phyloP scores from a whole-genome alignment of 805 yeast species.

The Candida manassasensis region DNA sequence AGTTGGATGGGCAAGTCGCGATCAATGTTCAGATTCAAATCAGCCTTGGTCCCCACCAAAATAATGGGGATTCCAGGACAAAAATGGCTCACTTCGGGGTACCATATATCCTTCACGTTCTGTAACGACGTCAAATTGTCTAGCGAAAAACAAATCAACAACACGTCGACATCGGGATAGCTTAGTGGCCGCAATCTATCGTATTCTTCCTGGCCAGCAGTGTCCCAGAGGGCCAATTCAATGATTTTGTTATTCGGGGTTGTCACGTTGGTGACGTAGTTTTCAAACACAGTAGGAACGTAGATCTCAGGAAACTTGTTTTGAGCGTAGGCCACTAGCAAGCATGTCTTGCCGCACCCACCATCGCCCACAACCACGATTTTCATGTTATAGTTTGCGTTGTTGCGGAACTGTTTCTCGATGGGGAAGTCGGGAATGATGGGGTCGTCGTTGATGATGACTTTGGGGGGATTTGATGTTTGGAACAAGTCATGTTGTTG shows the following conservation, averaged over 20 bases:
- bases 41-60: conserved; percentile 80
- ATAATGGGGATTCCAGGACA: conserved; percentile 77
- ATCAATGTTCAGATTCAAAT: conserved; percentile 39
- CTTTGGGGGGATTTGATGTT: conserved; percentile 18
- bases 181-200: conserved; percentile 74
- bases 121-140: conserved; percentile 59
- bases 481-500: conserved; percentile 21
- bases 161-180: conserved; percentile 73
- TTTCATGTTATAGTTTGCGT: conserved; percentile 36
- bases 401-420: conserved; percentile 20
- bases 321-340: conserved; percentile 62
- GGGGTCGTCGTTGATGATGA: conserved; percentile 34
- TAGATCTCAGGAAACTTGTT: conserved; percentile 67
- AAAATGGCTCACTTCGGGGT: conserved; percentile 78
- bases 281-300: conserved; percentile 82
- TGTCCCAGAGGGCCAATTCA: conserved; percentile 80
- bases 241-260: conserved; percentile 71
- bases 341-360: conserved; percentile 85
- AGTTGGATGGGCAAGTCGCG: conserved; percentile 47
- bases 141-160: conserved; percentile 72
- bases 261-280: conserved; percentile 62
- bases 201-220: conserved; percentile 88
- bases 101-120: conserved; percentile 78
- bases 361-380: conserved; percentile 87
- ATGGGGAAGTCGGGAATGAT: conserved; percentile 30